Evolutionary conservation across 2,329 filamentous ascomycete species (phyloP), one percentile per base, ranked within the genome.

Genomic region (Alternaria triticimaculans): DNA sequence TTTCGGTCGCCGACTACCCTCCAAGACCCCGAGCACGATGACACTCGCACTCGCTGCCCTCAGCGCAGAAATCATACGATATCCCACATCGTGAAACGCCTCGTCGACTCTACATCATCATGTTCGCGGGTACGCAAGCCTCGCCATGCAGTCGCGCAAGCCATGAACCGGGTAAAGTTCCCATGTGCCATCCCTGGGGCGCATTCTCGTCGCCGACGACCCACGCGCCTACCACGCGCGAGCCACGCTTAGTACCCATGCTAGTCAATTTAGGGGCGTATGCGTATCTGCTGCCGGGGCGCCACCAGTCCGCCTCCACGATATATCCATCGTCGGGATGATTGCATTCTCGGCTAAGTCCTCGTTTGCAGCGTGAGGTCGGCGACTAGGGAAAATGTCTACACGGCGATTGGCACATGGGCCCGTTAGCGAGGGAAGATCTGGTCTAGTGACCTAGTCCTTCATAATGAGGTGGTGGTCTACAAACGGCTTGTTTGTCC

Each of bases 301-400:
- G 65, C 60, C 65, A 65, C 65, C 63, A 61, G 53, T 51, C 58
- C 37, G 58, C 58, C 41, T 56, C 41, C 26, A 55, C 49, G 18
- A 55, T 28, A 55, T 55, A 26, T 46, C 18, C 30, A 33, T 62
- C 5, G 21, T 54, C 55, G 48, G 53, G 41, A 43, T 49, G 48
- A 53, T 51, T 28, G 48, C 49, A 41, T 33, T 33, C 15, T 58
- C 63, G 70, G 67, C 50, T 66, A 60, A 67, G 61, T 53, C 60
- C 62, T 49, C 51, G 30, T 65, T 58, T 50, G 30, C 20, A 53
- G 23, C 25, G 54, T 65, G 37, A 64, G 58, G 66, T 74, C 72
- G 72, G 58, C 72, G 72, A 74, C 65, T 63, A 57, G 48, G 37
- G 37, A 43, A 50, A 50, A 43, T 59, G 21, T 33, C 37, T 49